phyloP scores from a whole-genome alignment of 2,329 filamentous ascomycete genomes.

The Ophiostoma piceae region DNA sequence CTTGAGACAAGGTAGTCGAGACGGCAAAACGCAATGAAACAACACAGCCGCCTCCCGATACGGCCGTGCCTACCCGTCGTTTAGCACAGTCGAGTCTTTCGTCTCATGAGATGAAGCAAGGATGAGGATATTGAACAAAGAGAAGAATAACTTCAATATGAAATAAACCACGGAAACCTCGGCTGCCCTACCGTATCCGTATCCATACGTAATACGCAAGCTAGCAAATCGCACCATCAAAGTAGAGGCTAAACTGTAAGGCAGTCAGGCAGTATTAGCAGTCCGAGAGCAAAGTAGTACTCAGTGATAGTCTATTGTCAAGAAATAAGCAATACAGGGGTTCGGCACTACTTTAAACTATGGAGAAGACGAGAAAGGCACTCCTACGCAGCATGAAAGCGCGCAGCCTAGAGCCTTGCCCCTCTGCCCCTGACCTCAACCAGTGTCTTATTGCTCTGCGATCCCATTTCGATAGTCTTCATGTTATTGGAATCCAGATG shows the following conservation, averaged over 20 bases:
- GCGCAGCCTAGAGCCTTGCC: too few relatives aligned
- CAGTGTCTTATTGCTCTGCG: background rate
- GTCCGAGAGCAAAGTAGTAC: background rate
- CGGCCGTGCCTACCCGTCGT: background rate
- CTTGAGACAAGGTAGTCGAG: background rate
- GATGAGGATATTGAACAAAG: background rate
- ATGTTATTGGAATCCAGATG: background rate
- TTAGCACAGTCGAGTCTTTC: background rate
- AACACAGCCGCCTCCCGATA: constrained; percentile 3
- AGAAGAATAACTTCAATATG: background rate
- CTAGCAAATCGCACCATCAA: too few relatives aligned
- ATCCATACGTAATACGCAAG: background rate
- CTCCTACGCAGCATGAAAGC: background rate
- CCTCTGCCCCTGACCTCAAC: background rate
- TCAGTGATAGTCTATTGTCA: background rate
- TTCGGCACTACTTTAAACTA: constrained; percentile 8
- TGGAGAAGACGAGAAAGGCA: background rate
- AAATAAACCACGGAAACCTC: background rate
- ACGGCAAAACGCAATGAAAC: constrained; percentile 3
- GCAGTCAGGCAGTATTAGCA: background rate
- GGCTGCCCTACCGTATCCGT: constrained; percentile 1
- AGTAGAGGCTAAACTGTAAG: background rate
- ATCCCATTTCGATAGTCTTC: background rate
- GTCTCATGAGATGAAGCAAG: background rate
- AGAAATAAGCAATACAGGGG: constrained; percentile 6